Base-by-base conservation (phyloP, 768 basidiomycete genomes). In the Ramaria sp. region DNA sequence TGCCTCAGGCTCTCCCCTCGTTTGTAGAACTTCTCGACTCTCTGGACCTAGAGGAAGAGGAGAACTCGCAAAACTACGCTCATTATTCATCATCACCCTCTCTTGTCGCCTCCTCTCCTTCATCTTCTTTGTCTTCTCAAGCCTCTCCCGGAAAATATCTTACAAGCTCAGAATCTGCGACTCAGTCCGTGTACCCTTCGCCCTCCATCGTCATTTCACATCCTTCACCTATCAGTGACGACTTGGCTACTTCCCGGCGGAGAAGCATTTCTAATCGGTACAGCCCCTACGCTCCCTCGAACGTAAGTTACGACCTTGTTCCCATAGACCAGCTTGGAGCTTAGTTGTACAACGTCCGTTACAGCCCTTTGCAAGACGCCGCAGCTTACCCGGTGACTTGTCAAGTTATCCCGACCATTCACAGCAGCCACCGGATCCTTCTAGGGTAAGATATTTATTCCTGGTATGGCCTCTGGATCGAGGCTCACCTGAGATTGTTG, bases 21-120 rank as follows among this genome's bases (percentile, higher is more conserved):
- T 91, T 91, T 66, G 81, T 88, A 56, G 82, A 89, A 71, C 84
- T 91, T 65, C 88, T 91, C 86, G 79, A 79, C 58, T 79, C 88
- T 57, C 73, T 91, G 61, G 88, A 85, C 59, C 74, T 90, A 67
- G 79, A 85, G 60, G 75, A 76, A 60, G 66, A 64, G 28, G 45
- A 70, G 51, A 66, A 70, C 45, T 58, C 64, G 58, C 49, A 38
- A 56, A 43, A 24, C 58, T 24, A 61, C 69, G 45, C 51, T 69
- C 61, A 61, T 60, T 57, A 59, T 65, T 58, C 60, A 60, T 24
- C 15, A 13, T 55, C 58, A 15, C 67, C 64, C 55, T 64, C 66
- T 55, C 68, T 65, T 61, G 71, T 71, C 27, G 71, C 73, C 24
- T 70, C 75, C 3, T 70, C 71, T 27, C 75, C 78, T 52, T 73